Base-by-base conservation (phyloP, 2,329 filamentous ascomycete genomes). In the Proliferodiscus dingleyae region DNA sequence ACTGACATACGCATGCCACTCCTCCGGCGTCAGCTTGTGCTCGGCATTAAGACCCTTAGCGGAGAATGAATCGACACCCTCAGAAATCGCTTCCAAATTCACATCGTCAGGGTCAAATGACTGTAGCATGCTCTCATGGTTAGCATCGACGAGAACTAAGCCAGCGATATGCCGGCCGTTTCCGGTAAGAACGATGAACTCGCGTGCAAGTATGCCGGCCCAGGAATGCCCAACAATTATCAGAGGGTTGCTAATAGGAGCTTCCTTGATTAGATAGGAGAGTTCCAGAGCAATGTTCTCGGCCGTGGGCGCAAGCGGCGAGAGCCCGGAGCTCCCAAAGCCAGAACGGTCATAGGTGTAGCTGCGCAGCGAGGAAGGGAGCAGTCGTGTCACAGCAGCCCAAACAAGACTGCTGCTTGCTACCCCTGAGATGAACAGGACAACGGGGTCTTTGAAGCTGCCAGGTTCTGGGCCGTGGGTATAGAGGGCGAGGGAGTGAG, bases 321-420 rank as follows among this genome's bases (percentile, higher is more conserved):
- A 56, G 3, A 18, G 7, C 23, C 51, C 51, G 1, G 46, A 47
- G 9, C 8, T 37, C 15, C 49, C 26, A 34, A 45, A 53, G 5
- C 54, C 54, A 8, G 54, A 39, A 13, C 54, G 46, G 36, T 56
- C 51, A 39, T 56, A 54, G 6, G 37, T 43, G 43, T 53, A 56
- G 41, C 28, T 46, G 36, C 40, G 45, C 2, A 51, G 6, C 0
- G 33, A 46, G 6, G 47, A 26, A 23, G 44, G n/a, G 1, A 53
- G 41, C 13, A 49, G 38, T 2, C 53, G 45, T 4, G 36, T 36
- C n/a, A 49, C 52, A 5, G 50, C 53, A 2, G 40, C 42, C 53
- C 52, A 53, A 16, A 13, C 16, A 9, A 45, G 37, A 13, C 13
- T 41, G 22, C 41, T 47, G 34, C 40, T 36, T 45, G 28, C 39